Evolutionary conservation across 306 rosid genomes (phyloP), one percentile per base, ranked within the genome.

Genomic region (Arachis hypogaea): DNA sequence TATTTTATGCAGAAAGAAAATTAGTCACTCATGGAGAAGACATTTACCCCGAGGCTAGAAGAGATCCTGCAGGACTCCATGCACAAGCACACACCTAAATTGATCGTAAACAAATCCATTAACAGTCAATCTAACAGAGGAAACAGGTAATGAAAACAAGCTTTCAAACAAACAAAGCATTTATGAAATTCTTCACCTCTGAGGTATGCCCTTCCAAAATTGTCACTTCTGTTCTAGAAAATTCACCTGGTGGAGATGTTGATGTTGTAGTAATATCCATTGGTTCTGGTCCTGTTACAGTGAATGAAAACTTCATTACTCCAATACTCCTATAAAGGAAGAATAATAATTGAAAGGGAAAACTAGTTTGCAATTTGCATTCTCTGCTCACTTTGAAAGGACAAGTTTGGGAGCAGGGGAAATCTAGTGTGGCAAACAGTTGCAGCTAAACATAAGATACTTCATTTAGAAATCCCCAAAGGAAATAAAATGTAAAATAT

Each of bases 61-160:
- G 92, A 69, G 96, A 92, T 61, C 96, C 95, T 42, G 92, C 69
- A 72, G 99, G 99, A 82, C 93, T 89, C 97, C 97, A 94, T 56
- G 99, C 96, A 82, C 99, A 91, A 81, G 97, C 90, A 82, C 95
- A 94, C 45, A 94, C 99, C 99, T 94, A 82, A 76, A 84, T 12
- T 65, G 69, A 80, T 68, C 57, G 71, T 60, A 84, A 72, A 57
- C 36, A 81, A 5, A 72, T n/a, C 51, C 49, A 77, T 70, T 45
- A 84, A 40, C 58, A 78, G 30, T 41, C 46, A 44, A 56, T 45
- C 46, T 36, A 30, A 58, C 46, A 73, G 42, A 54, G 59, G 28
- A 82, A 70, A 66, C 58, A 54, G 67, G 45, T 41, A 59, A 69
- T 50, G 41, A 11, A 42, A 49, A 6, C 55, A 33, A 67, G 42